These are phyloP conservation scores for Blepharisma japonicum DNA, from an alignment of 73 alveolate species.

Conservation along the genomic window DNA sequence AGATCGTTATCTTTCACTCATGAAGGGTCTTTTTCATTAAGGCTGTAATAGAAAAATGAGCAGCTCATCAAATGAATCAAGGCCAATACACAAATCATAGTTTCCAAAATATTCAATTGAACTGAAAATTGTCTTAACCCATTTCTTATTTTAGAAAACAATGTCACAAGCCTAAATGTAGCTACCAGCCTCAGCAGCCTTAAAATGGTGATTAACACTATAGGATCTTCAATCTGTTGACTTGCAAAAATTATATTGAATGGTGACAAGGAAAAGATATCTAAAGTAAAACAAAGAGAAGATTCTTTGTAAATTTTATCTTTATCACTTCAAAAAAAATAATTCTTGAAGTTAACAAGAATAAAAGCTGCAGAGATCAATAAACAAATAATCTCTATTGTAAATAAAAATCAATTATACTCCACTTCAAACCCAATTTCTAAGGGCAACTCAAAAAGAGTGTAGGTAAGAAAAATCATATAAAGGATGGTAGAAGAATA, in stretches of 20 bases:
- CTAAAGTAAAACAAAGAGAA: constrained; percentile 16
- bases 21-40: constrained; percentile 24
- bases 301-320: no score
- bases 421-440: constrained; percentile 40
- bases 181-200: constrained; percentile 42
- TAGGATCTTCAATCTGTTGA: neutral
- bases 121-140: constrained; percentile 17
- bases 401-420: neutral
- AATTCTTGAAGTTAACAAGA: constrained; percentile 50
- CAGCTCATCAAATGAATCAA: constrained; percentile 60
- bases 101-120: constrained; percentile 34
- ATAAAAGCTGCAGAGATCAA: constrained; percentile 28
- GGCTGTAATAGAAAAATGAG: constrained; percentile 40
- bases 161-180: constrained; percentile 21
- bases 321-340: constrained; percentile 21
- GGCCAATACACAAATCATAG: constrained; percentile 34
- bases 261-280: constrained; percentile 50
- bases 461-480: constrained; percentile 36
- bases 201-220: constrained; percentile 14
- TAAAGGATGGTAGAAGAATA: constrained; percentile 31
- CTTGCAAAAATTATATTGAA: constrained; percentile 48
- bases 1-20: constrained; percentile 37
- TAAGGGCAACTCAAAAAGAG: constrained; percentile 47
- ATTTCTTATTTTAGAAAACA: constrained; percentile 39
- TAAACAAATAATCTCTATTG: constrained; percentile 37